Conservation (phyloP, 768 basidiomycete species). For the Rhodosporidiobolus sp. region DNA sequence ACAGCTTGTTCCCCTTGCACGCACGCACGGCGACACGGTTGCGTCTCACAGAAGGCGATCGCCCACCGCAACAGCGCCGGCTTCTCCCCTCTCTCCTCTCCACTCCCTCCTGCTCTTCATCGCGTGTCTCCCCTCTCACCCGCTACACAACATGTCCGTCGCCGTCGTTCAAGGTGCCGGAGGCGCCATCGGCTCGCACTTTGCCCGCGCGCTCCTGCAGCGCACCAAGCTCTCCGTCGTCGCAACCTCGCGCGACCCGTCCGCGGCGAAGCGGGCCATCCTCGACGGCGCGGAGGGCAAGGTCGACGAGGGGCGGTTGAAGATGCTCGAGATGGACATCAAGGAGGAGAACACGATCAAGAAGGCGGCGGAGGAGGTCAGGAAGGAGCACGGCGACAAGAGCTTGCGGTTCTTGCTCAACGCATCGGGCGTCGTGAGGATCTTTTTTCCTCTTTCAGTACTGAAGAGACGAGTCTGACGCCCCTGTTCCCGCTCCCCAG, state of each 20-base stretch:
- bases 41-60: no score
- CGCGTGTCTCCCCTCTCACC: neutral
- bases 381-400: slow-evolving; percentile 47
- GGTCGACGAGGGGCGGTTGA: slow-evolving; percentile 43
- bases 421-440: slow-evolving; percentile 50
- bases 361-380: slow-evolving; percentile 47
- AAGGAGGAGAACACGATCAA: slow-evolving; percentile 47
- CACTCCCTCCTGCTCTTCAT: neutral
- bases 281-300: slow-evolving; percentile 35
- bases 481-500: slow-evolving; percentile 37
- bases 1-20: no score
- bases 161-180: slow-evolving; percentile 41
- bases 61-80: neutral
- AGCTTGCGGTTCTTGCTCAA: slow-evolving; percentile 50
- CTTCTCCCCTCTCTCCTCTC: neutral
- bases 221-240: slow-evolving; percentile 49
- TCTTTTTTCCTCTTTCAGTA: neutral
- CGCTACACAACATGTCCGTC: slow-evolving; percentile 6
- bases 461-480: neutral
- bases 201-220: slow-evolving; percentile 48
- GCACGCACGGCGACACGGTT: no score
- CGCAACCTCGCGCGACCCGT: slow-evolving; percentile 48
- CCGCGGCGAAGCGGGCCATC: slow-evolving; percentile 41
- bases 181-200: slow-evolving; percentile 26
- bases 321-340: slow-evolving; percentile 48